Evolutionary conservation across 2,329 filamentous ascomycete species (phyloP), one percentile per base, ranked within the genome.

Genomic region (Zalaria obscura): DNA sequence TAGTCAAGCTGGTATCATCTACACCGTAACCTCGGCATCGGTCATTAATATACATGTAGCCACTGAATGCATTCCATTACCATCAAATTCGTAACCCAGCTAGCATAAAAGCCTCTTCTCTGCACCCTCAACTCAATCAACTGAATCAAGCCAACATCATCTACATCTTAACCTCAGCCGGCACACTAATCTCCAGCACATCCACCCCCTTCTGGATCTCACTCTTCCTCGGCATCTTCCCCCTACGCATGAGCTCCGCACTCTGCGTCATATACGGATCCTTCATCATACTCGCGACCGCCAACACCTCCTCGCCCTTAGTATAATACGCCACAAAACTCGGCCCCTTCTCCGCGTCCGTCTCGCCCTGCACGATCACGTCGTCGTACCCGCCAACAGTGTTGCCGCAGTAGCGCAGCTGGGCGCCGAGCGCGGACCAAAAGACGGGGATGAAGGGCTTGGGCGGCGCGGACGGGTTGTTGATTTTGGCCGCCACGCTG

Each of bases 401-500:
- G 65, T 89, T 91, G 8, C 91, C 91, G 56, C 87, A 94, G 69
- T 98, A 98, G 36, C 91, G 76, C 53, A 98, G 63, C 64, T 98
- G 91, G 4, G 78, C 74, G 4, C 88, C 86, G 4, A 98, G 67
- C 0, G 91, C 91, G 1, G 86, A 94, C 91, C 91, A 98, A 69
- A 98, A 98, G 39, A 98, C 75, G 1, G 91, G 91, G 44, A 91
- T 89, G 62, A 94, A 95, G 2, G 75, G 69, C 52, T 83, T 78
- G 1, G 78, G 69, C 35, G 72, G 61, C 36, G 70, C 59, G 5
- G 70, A 62, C 0, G 80, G 73, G 52, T 81, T 69, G 50, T 78
- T 73, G 55, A 98, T 94, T 52, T 83, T 76, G 40, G 70, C 70
- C 2, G 87, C 91, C 1, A 82, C 89, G 25, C 74, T 72, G 35